Evolutionary conservation across 345 rosid genomes (phyloP).

Genomic region (rapeseed (Brassica napus)): Da-Ae NC_063446.1:26164001-26164500

Average conservation of each 20-base stretch:
- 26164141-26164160: background rate
- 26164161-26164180: conserved; percentile 1
- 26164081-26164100: background rate
- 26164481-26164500: conserved; percentile 6
- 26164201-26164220: background rate
- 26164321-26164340: conserved; percentile 95
- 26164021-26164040: background rate
- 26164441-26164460: conserved; percentile 98
- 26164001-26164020: background rate
- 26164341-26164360: conserved; percentile 97
- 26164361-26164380: conserved; percentile 97
- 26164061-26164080: background rate
- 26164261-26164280: background rate
- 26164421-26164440: conserved; percentile 85
- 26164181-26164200: background rate
- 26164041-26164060: background rate
- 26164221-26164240: conserved; percentile 1
- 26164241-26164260: background rate
- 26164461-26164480: conserved; percentile 99
- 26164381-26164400: conserved; percentile 99
- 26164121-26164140: background rate
- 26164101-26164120: conserved; percentile 1
- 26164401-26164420: conserved; percentile 78
- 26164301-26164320: conserved; percentile 89
- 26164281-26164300: conserved; percentile 26